Evolutionary conservation across 2,329 filamentous ascomycete genomes (phyloP), one percentile per base, ranked within the genome.

Genomic region (Colletotrichum eremochloae): DNA sequence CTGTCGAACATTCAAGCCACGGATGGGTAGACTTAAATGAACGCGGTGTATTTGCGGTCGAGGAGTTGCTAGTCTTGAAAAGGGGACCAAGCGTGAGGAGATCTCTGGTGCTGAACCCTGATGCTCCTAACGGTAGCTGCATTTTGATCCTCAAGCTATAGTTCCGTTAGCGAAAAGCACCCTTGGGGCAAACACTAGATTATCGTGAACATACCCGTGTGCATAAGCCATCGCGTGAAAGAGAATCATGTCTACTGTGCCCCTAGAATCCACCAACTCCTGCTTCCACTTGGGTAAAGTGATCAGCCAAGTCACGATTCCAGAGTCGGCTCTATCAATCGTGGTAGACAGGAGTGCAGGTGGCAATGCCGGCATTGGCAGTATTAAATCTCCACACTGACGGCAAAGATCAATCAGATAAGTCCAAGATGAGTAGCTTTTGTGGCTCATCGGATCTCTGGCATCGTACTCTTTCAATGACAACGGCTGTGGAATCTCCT

Each of bases 281-380:
- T 80, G 79, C 71, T 84, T 84, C 78, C 81, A 82, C 42, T 77
- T 77, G 3, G 82, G 82, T 11, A 84, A 74, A 50, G 81, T 79
- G 40, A 83, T 77, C 29, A 81, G 75, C 79, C 82, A 84, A 66
- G 81, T 81, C 44, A 81, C 80, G 18, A 84, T 78, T 62, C 77
- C 80, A 6, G 80, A 78, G 67, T 84, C 82, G 36, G 80, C 80
- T 61, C 81, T 78, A 31, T 79, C 40, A 79, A 78, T 31, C 74
- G 72, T 53, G 76, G 76, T 50, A 56, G 36, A 62, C 76, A 76
- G 61, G 77, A 75, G 42, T 77, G 74, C 52, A 78, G 76, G 33
- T 68, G 61, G 12, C 68, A 77, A 15, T 78, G 72, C 20, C 75
- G 67, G 74, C 56, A 78, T 78, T 8, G 81, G 75, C 14, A 77